These are phyloP conservation scores for Backusella sp. DNA, from an alignment of 192 early-diverging fungal genomes.

Conservation along the genomic window DNA sequence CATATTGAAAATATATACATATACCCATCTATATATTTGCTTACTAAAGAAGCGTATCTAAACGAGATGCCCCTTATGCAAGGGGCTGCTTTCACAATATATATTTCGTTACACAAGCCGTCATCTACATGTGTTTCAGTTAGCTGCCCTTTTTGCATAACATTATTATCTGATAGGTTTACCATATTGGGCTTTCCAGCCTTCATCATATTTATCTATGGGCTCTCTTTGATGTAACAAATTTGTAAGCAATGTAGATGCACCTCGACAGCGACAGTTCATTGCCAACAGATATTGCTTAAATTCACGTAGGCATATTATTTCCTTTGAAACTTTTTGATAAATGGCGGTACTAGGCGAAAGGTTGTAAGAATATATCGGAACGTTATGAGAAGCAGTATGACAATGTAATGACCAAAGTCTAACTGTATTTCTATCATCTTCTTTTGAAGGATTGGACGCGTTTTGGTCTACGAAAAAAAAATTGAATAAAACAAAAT, in stretches of 20 bases:
- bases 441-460: slow-evolving; percentile 49
- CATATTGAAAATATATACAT: background rate
- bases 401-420: slow-evolving; percentile 63
- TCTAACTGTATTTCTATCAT: slow-evolving; percentile 63
- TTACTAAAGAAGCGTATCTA: slow-evolving; percentile 43
- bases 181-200: slow-evolving; percentile 64
- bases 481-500: background rate
- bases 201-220: slow-evolving; percentile 49
- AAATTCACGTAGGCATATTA: slow-evolving; percentile 46
- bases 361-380: slow-evolving; percentile 59
- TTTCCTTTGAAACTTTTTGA: slow-evolving; percentile 53
- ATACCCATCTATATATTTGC: background rate
- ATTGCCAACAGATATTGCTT: slow-evolving; percentile 49
- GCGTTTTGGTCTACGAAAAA: slow-evolving; percentile 45
- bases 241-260: slow-evolving; percentile 62
- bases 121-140: slow-evolving; percentile 34
- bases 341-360: slow-evolving; percentile 57
- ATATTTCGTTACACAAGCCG: slow-evolving; percentile 62
- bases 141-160: background rate
- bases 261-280: slow-evolving; percentile 53
- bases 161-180: background rate
- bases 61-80: slow-evolving; percentile 57
- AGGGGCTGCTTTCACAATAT: slow-evolving; percentile 42
- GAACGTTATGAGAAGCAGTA: slow-evolving; percentile 44
- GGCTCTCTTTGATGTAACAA: slow-evolving; percentile 54